Conservation (phyloP, 2,329 filamentous ascomycete species). For the Hirsutella minnesotensis region DNA sequence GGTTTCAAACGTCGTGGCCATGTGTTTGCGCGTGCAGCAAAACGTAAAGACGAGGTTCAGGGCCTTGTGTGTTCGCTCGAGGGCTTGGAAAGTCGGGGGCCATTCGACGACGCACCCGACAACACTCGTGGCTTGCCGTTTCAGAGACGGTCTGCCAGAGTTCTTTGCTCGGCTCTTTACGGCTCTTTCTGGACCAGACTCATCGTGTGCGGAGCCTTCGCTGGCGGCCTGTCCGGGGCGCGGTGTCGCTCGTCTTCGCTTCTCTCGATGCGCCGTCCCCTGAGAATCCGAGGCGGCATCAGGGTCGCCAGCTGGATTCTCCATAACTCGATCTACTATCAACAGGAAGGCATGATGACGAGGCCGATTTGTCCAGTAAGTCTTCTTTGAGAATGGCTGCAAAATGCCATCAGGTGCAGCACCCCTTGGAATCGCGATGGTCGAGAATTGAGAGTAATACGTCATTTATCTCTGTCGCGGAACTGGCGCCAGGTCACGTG, state of each 20-base stretch:
- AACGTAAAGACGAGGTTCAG: slow-evolving; percentile 92
- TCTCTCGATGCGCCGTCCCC: slow-evolving; percentile 3
- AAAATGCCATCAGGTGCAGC: too few species aligned
- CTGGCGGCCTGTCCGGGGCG: neutral
- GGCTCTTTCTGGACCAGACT: neutral
- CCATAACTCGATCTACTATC: too few species aligned
- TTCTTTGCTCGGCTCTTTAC: neutral
- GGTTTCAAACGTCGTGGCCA: slow-evolving; percentile 84
- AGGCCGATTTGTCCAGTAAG: too few species aligned
- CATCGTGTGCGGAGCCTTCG: neutral
- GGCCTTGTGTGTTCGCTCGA: slow-evolving; percentile 70
- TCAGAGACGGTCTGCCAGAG: slow-evolving; percentile 3
- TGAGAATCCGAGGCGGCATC: too few species aligned
- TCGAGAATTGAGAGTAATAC: too few species aligned
- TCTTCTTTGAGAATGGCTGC: too few species aligned
- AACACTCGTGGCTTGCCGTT: slow-evolving; percentile 9
- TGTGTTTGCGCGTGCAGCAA: slow-evolving; percentile 82
- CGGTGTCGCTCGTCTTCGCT: neutral
- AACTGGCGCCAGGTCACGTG: slow-evolving; percentile 27
- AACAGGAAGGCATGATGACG: too few species aligned
- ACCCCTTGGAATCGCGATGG: too few species aligned
- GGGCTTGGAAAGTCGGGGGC: slow-evolving; percentile 61
- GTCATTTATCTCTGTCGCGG: slow-evolving; percentile 8
- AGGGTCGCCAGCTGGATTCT: too few species aligned
- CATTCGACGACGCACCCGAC: slow-evolving; percentile 37